These are phyloP conservation scores for Cryphonectria naterciae DNA, from an alignment of 2,329 filamentous ascomycete species.

Conservation along the genomic window DNA sequence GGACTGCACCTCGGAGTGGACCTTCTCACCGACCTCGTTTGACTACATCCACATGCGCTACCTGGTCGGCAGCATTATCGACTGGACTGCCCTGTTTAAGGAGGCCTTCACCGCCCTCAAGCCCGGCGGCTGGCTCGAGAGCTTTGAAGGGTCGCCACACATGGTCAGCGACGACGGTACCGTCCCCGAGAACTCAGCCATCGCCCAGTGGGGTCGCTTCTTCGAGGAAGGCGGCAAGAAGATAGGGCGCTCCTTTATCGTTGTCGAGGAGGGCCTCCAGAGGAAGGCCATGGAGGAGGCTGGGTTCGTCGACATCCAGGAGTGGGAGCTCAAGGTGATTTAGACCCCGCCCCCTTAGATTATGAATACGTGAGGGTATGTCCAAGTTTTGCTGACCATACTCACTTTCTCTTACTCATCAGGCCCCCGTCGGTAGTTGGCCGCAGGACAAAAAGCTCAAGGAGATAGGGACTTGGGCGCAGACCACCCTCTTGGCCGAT, in stretches of 20 bases:
- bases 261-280: conserved; percentile 56
- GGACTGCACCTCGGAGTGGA: conserved; percentile 59
- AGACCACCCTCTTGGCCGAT: conserved; percentile 24
- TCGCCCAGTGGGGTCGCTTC: conserved; percentile 34
- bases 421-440: conserved; percentile 37
- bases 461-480: conserved; percentile 34
- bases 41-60: conserved; percentile 63
- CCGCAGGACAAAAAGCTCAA: conserved; percentile 35
- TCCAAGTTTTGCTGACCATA: conserved; percentile 6
- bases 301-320: conserved; percentile 61
- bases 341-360: too few relatives aligned
- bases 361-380: background rate
- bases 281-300: conserved; percentile 55
- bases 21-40: conserved; percentile 48
- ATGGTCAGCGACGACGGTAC: conserved; percentile 36
- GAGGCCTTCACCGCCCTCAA: conserved; percentile 54
- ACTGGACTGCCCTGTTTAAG: conserved; percentile 55
- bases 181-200: conserved; percentile 28
- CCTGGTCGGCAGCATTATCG: conserved; percentile 55
- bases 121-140: conserved; percentile 51
- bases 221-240: conserved; percentile 48
- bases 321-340: conserved; percentile 53
- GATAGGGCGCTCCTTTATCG: conserved; percentile 51
- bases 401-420: background rate
- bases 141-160: conserved; percentile 29